Evolutionary conservation across 768 basidiomycete genomes (phyloP).

Genomic region (Phanerochaete carnosa): DNA sequence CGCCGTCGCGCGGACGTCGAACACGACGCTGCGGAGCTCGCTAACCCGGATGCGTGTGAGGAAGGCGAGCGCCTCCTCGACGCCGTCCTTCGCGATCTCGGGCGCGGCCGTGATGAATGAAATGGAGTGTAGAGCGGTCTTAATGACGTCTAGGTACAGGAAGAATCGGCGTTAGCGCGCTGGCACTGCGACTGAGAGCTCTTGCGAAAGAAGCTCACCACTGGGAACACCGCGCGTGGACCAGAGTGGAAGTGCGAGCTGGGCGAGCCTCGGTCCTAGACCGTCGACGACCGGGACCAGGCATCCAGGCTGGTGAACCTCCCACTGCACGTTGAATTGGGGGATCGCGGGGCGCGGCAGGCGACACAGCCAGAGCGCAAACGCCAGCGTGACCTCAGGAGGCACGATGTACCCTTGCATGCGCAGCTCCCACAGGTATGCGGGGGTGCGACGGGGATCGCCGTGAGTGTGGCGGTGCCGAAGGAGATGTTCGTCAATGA

Average conservation of each 20-base stretch:
- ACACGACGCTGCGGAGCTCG: neutral
- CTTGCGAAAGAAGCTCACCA: neutral
- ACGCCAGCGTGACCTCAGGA: neutral
- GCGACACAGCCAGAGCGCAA: slow-evolving; percentile 1
- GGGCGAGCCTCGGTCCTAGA: neutral
- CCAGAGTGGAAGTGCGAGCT: neutral
- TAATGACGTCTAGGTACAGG: neutral
- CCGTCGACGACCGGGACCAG: slow-evolving; percentile 1
- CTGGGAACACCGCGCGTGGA: neutral
- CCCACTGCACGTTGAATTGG: neutral
- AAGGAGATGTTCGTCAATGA: neutral
- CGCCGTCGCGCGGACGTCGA: neutral
- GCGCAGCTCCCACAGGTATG: neutral
- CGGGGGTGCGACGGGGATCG: neutral
- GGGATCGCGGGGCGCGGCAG: neutral
- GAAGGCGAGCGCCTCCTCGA: neutral
- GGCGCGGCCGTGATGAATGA: neutral
- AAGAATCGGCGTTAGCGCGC: neutral
- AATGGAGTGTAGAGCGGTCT: neutral
- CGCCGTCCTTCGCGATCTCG: neutral
- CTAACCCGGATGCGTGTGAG: neutral
- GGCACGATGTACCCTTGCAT: neutral
- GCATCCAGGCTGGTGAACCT: neutral
- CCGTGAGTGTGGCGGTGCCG: neutral
- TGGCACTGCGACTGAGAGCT: neutral